Evolutionary conservation across 306 rosid genomes (phyloP), one percentile per base, ranked within the genome.

Genomic region (Cicer bijugum): DNA sequence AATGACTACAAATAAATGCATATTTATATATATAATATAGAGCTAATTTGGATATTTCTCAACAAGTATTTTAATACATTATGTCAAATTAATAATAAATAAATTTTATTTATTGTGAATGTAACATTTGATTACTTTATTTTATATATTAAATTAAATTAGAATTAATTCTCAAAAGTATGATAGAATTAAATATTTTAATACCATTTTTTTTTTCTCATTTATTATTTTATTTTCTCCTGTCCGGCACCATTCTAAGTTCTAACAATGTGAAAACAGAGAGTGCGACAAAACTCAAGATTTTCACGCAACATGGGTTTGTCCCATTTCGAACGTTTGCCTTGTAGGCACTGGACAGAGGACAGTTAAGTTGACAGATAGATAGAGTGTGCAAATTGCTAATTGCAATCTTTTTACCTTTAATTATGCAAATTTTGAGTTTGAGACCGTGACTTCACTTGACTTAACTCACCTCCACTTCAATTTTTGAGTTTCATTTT

Each of bases 321-420:
- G 65, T 59, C 65, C 65, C 65, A 0, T 59, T 59, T 33, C 6
- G 8, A 11, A 59, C 65, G 43, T 12, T 59, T 59, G 65, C 11
- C 17, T 3, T 59, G 11, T 28, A 59, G 10, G 17, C 3, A 61
- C 19, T 3, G 51, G 4, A 42, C 37, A 59, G 1, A 9, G 2
- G 38, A 8, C 73, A 56, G 38, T 60, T 47, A 37, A 35, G 39
- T 19, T 47, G 62, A 74, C 71, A 37, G 20, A 46, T 46, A 40
- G 56, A 56, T 51, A 2, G 9, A 7, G 35, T 28, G 5, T 28
- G 35, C 35, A 28, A 28, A 28, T 28, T 28, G 35, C 0, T 3
- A 28, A 28, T 28, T 16, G 28, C 56, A 72, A 51, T 51, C 20
- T 6, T 38, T 17, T 23, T 28, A 5, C 16, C 16, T 59, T 59